Evolutionary conservation across 1,139 yeast species (phyloP), one percentile per base, ranked within the genome.

Genomic region (Saccharomycopsis crataegensis): DNA sequence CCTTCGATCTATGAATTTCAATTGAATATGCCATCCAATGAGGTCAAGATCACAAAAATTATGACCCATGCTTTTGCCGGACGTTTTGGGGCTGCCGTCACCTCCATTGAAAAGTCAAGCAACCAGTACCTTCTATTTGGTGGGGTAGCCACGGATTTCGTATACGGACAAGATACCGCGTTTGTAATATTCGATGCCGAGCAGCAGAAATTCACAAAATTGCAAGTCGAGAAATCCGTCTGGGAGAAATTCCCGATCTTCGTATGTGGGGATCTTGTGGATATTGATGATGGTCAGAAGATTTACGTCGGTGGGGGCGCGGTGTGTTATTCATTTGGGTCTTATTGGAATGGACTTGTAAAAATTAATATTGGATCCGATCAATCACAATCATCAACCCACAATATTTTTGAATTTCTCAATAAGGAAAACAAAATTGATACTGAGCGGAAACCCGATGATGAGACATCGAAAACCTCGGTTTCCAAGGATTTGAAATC

Each of bases 241-340:
- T 77, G 83, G 78, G 53, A 65, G 1, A 57, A 62, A 0, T 70
- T 77, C 1, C 86, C 87, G 1, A 68, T 85, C 58, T 68, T 84
- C 33, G 75, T 82, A n/a, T 93, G 93, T 0, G 79, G 78, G 60
- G 78, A 75, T 37, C 53, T 79, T 44, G 67, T 71, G 2, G 60
- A 61, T 9, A 22, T 42, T 1, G 62, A 61, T 6, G 59, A 61
- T 4, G 2, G 28, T 22, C 59, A 60, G n/a, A 44, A 72, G 7
- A 49, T 67, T 2, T 62, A 80, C 4, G 61, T 80, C 43, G 87
- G 86, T 5, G 96, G 96, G 5, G 95, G 95, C 2, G 91, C 86
- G 0, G 89, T 86, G 1, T 87, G 96, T 64, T 87, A 85, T 62
- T 86, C 93, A 0, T 87, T 86, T 69, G 96, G 96, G 0, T 79